These are phyloP conservation scores for Trypanosoma congolense DNA, from an alignment of 208 protist species.

Conservation along the genomic window DNA sequence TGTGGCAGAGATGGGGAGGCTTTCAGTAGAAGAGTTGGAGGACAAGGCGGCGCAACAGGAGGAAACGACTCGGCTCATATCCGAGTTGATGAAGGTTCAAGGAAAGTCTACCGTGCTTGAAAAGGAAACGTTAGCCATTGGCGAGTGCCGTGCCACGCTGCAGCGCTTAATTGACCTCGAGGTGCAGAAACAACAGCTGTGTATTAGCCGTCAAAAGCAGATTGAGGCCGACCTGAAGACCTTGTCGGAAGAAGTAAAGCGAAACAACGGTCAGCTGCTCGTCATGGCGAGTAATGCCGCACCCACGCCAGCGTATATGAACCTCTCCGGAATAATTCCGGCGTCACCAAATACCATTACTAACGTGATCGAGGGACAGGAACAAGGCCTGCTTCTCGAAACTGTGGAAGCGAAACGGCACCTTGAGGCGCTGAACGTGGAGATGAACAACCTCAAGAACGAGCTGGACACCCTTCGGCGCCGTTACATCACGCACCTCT, in stretches of 20 bases:
- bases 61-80: slow-evolving; percentile 25
- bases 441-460: slow-evolving; percentile 35
- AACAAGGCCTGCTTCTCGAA: slow-evolving; percentile 5
- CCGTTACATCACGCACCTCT: slow-evolving; percentile 58
- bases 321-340: slow-evolving; percentile 10
- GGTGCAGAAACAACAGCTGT: slow-evolving; percentile 38
- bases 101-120: slow-evolving; percentile 18
- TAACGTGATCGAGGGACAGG: slow-evolving; percentile 1
- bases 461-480: slow-evolving; percentile 37
- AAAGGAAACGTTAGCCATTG: slow-evolving; percentile 22
- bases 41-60: slow-evolving; percentile 17
- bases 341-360: slow-evolving; percentile 22
- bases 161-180: slow-evolving; percentile 46
- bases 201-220: slow-evolving; percentile 28
- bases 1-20: slow-evolving; percentile 20
- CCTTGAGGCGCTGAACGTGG: slow-evolving; percentile 36
- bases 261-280: slow-evolving; percentile 16
- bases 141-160: slow-evolving; percentile 21
- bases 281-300: slow-evolving; percentile 7
- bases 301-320: slow-evolving; percentile 3
- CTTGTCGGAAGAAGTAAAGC: slow-evolving; percentile 23
- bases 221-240: slow-evolving; percentile 29
- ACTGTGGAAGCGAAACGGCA: slow-evolving; percentile 31
- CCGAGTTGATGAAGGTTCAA: slow-evolving; percentile 34
- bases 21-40: slow-evolving; percentile 20